Percentiles rank a stretch among this genome's conserved stretches.
phyloP scores from a whole-genome alignment of 495 filamentous ascomycete genomes.

The Hyphodiscus hymeniophilus region DNA sequence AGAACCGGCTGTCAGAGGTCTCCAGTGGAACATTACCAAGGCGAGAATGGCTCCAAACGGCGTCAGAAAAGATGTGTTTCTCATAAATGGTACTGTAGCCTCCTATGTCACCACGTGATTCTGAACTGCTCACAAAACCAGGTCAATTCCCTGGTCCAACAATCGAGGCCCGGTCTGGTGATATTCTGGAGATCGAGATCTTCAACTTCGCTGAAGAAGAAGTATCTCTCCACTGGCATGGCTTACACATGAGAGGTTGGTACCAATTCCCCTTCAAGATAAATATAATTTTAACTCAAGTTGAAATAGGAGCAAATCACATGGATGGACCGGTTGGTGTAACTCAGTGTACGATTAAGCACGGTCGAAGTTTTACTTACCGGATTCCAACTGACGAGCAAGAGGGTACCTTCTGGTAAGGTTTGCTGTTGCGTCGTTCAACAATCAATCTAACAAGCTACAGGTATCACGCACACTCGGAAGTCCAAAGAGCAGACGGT shows the following conservation, averaged over 20 bases:
- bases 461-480: conserved; percentile 27
- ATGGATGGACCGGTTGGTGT: conserved; percentile 58
- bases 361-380: conserved; percentile 35
- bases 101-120: background rate
- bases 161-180: conserved; percentile 56
- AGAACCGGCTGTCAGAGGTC: background rate
- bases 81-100: conserved; percentile 25
- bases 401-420: conserved; percentile 35
- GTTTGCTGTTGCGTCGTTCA: background rate
- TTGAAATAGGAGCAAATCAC: conserved; percentile 32
- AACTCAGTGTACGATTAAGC: conserved; percentile 44
- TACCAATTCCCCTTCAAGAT: background rate
- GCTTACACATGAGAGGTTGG: conserved; percentile 30
- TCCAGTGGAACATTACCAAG: conserved; percentile 9
- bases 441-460: background rate
- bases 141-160: conserved; percentile 42
- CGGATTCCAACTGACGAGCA: conserved; percentile 40
- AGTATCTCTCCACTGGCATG: conserved; percentile 52
- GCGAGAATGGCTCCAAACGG: conserved; percentile 26
- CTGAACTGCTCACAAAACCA: background rate
- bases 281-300: background rate
- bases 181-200: conserved; percentile 48
- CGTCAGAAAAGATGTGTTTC: conserved; percentile 25
- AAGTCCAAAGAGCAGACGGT: conserved; percentile 36
- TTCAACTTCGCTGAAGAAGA: conserved; percentile 37